Percentiles rank a stretch among this genome's conserved stretches.
Evolutionary conservation across 306 rosid genomes (phyloP).

Genomic region (Quillaja saponaria): DNA sequence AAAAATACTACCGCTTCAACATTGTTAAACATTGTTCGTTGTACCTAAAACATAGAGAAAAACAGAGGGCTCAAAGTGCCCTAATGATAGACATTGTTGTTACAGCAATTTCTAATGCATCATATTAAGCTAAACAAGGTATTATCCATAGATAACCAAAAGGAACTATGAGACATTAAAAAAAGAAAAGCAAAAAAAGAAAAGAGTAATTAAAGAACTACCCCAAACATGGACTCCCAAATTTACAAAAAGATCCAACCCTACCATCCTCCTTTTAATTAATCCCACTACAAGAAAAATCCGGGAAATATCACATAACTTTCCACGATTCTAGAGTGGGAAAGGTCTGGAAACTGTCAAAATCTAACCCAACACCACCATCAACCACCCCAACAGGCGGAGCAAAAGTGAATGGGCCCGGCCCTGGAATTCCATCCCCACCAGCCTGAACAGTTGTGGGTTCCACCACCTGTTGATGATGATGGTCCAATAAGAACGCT

Average conservation of each 20-base stretch:
- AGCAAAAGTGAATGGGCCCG: conserved; percentile 32
- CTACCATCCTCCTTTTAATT: background rate
- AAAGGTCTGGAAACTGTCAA: conserved; percentile 63
- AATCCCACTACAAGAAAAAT: conserved; percentile 1
- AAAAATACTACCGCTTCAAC: too few relatives aligned
- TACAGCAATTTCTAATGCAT: too few relatives aligned
- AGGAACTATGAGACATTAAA: too few relatives aligned
- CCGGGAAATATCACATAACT: conserved; percentile 49
- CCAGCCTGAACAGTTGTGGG: conserved; percentile 6
- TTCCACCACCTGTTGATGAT: conserved; percentile 38
- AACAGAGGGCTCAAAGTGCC: too few relatives aligned
- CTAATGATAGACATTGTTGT: too few relatives aligned
- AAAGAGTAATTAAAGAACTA: too few relatives aligned
- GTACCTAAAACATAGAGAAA: too few relatives aligned
- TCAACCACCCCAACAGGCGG: conserved; percentile 15
- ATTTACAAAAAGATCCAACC: conserved; percentile 40
- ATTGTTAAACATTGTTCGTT: too few relatives aligned
- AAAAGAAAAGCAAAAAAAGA: too few relatives aligned
- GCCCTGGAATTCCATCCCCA: conserved; percentile 30
- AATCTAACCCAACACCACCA: conserved; percentile 46
- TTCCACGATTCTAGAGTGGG: conserved; percentile 97
- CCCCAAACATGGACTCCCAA: conserved; percentile 16
- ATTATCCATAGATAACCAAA: too few relatives aligned
- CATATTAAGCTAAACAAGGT: too few relatives aligned
- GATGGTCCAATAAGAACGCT: conserved; percentile 60